phyloP scores from a whole-genome alignment of 2,329 filamentous ascomycete species.

The Rachicladosporium sp. region DNA sequence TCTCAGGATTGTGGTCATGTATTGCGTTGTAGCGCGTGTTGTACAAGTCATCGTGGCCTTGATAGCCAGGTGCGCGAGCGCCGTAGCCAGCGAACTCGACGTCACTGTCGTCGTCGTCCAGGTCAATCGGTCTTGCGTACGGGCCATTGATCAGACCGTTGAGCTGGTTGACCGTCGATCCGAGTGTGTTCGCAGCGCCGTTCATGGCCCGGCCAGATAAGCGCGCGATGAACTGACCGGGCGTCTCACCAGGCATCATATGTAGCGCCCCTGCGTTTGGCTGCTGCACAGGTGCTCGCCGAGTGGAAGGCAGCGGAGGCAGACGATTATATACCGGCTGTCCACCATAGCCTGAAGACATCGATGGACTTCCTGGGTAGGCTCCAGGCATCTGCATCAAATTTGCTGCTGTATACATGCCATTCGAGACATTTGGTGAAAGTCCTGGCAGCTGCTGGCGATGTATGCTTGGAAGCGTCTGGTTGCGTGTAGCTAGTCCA shows the following conservation, averaged over 20 bases:
- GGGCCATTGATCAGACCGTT: conserved; percentile 10
- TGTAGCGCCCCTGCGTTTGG: background rate
- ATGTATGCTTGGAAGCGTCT: background rate
- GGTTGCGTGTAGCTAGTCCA: background rate
- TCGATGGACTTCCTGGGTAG: background rate
- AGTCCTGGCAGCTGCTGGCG: background rate
- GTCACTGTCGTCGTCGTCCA: conserved; percentile 17
- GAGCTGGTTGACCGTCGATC: conserved; percentile 8
- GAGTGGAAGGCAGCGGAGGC: background rate
- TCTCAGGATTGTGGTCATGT: conserved; percentile 31
- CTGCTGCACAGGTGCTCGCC: background rate
- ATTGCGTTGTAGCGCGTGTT: conserved; percentile 14
- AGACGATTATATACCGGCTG: background rate
- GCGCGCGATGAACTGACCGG: background rate
- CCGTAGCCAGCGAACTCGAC: conserved; percentile 11
- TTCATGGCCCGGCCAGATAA: background rate
- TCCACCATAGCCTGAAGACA: background rate
- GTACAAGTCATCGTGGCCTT: conserved; percentile 16
- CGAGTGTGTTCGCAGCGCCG: background rate
- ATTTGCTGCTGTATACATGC: too few relatives aligned
- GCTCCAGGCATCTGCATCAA: background rate
- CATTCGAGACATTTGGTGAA: background rate
- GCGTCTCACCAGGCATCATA: background rate
- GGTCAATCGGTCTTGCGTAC: conserved; percentile 6
- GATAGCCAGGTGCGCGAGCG: conserved; percentile 9